phyloP scores from a whole-genome alignment of 140 eudicot species.

The Ambrosia hybrid region DNA sequence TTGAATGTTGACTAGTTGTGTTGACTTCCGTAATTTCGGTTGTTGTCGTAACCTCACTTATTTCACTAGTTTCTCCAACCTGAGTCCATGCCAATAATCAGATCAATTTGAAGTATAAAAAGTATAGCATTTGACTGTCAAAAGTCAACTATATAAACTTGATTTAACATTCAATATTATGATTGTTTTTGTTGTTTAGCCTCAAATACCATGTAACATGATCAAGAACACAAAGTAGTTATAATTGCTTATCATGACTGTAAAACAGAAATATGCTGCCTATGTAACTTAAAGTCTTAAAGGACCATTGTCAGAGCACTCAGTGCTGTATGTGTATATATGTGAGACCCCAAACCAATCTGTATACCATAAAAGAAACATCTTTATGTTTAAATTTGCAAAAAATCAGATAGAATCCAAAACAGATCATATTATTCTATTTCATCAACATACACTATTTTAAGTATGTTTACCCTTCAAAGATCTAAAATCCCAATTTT shows the following conservation, averaged over 20 bases:
- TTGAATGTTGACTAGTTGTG: constrained; percentile 27
- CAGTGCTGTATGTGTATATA: neutral
- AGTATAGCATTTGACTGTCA: constrained; percentile 14
- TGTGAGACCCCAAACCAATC: neutral
- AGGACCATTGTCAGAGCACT: neutral
- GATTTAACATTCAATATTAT: neutral
- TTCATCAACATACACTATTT: neutral
- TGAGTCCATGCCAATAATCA: constrained; percentile 25
- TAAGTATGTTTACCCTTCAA: neutral
- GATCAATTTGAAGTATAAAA: neutral
- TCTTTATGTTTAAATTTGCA: neutral
- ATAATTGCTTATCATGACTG: neutral
- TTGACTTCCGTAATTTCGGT: constrained; percentile 63
- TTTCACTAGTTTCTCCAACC: constrained; percentile 68
- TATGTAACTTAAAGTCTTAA: neutral
- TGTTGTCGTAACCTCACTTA: constrained; percentile 47
- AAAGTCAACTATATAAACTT: constrained; percentile 24
- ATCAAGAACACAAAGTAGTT: neutral
- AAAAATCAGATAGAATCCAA: neutral
- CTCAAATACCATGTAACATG: neutral
- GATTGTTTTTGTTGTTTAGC: constrained; percentile 6
- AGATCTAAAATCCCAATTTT: constrained; percentile 18
- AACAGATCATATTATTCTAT: neutral
- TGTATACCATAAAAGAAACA: neutral
- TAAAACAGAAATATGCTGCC: neutral